phyloP scores from a whole-genome alignment of 169 alveolate genomes.

The Cryptosporidium ubiquitum region DNA sequence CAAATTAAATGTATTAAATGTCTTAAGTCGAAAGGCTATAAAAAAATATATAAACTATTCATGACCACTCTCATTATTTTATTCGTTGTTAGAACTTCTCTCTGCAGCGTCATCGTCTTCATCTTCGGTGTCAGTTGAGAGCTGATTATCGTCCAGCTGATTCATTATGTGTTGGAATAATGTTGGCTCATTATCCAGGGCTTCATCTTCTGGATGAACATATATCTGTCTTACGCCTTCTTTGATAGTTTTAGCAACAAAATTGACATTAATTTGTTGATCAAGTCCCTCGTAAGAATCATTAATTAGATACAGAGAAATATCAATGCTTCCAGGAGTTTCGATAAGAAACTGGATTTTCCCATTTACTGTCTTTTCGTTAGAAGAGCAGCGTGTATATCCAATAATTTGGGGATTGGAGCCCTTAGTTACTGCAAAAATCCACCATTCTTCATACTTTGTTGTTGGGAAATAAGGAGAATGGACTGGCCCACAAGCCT shows the following conservation, averaged over 20 bases:
- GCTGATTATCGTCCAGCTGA: conserved; percentile 80
- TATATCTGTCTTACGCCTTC: conserved; percentile 79
- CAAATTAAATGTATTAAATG: neutral
- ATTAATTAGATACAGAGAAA: conserved; percentile 78
- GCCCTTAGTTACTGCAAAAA: conserved; percentile 82
- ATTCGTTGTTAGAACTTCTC: neutral
- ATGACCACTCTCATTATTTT: neutral
- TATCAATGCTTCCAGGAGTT: conserved; percentile 80
- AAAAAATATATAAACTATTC: neutral
- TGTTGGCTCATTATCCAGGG: conserved; percentile 87
- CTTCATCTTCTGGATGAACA: conserved; percentile 88
- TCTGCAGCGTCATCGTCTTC: conserved; percentile 71
- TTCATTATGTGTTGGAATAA: conserved; percentile 85
- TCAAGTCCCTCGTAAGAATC: conserved; percentile 87
- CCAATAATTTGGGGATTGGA: conserved; percentile 79
- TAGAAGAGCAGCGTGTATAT: conserved; percentile 78
- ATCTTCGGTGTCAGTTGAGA: conserved; percentile 85
- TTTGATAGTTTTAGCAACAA: conserved; percentile 77
- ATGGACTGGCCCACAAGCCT: conserved; percentile 89
- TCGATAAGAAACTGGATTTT: conserved; percentile 83
- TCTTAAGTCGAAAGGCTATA: neutral
- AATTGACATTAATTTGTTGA: conserved; percentile 76
- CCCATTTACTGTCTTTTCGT: conserved; percentile 81
- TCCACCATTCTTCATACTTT: conserved; percentile 91
- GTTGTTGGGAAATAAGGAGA: conserved; percentile 89